phyloP scores from a whole-genome alignment of 1,139 yeast species.

The Komagataea norvegica region DNA sequence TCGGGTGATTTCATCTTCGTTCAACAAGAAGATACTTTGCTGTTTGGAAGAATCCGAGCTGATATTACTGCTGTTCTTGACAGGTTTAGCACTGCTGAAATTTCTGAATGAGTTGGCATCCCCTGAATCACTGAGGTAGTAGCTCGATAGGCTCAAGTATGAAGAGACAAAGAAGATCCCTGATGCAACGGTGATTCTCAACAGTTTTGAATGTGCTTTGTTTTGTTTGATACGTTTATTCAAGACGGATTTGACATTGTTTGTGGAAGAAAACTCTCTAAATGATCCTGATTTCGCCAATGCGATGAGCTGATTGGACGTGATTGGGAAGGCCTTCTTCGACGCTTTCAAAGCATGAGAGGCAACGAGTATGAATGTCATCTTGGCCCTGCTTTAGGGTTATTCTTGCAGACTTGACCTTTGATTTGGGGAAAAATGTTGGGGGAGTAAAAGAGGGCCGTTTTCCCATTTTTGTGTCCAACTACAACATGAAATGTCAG shows the following conservation, averaged over 20 bases:
- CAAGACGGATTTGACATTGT: not conserved
- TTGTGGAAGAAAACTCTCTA: not conserved
- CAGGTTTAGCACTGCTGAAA: conserved; percentile 20
- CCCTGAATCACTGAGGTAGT: conserved; percentile 23
- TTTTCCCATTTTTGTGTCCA: not conserved
- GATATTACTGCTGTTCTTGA: conserved; percentile 13
- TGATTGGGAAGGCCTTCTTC: conserved; percentile 1
- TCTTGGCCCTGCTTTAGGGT: too few relatives aligned
- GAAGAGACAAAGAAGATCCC: conserved; percentile 33
- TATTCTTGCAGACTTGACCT: too few relatives aligned
- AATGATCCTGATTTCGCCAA: not conserved
- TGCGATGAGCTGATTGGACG: conserved; percentile 2
- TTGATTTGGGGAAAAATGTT: too few relatives aligned
- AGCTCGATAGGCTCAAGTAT: conserved; percentile 29
- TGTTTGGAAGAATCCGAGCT: conserved; percentile 14
- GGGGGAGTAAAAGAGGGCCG: too few relatives aligned
- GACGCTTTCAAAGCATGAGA: conserved; percentile 5
- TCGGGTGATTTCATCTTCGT: conserved; percentile 70
- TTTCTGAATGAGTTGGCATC: conserved; percentile 22
- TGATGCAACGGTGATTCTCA: conserved; percentile 28
- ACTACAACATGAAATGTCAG: too few relatives aligned
- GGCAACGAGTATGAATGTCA: conserved; percentile 8
- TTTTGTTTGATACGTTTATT: conserved; percentile 1
- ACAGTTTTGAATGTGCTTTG: conserved; percentile 3
- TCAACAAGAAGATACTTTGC: conserved; percentile 38